Percentiles rank a stretch among this genome's conserved stretches.
Evolutionary conservation across 345 rosid genomes (phyloP).

Genomic region (Moricandia arvensis): DNA sequence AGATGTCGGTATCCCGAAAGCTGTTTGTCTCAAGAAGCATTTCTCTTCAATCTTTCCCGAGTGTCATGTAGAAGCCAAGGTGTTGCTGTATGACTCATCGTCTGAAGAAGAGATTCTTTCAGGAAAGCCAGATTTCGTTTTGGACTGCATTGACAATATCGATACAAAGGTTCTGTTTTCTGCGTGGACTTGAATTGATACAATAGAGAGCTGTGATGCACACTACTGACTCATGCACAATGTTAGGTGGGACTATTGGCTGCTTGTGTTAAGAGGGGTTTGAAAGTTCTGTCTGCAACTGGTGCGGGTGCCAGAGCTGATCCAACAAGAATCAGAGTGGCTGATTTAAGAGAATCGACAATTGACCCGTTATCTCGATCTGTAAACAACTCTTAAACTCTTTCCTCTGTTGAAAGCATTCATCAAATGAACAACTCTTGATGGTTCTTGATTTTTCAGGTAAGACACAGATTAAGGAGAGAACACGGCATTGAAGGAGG

Average conservation of each 20-base stretch:
- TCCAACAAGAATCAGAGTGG: constrained; percentile 91
- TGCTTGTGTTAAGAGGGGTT: constrained; percentile 78
- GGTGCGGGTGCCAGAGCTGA: constrained; percentile 99
- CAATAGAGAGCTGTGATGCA: not conserved
- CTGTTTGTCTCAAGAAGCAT: constrained; percentile 87
- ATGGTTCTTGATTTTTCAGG: too few relatives aligned
- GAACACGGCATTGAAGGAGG: constrained; percentile 89
- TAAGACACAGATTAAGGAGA: constrained; percentile 76
- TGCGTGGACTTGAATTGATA: not conserved
- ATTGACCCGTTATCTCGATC: constrained; percentile 90
- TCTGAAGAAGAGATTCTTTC: constrained; percentile 91
- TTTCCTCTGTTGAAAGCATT: too few relatives aligned
- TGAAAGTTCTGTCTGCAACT: constrained; percentile 87
- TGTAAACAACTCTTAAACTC: not conserved
- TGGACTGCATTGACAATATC: constrained; percentile 98
- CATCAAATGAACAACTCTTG: too few relatives aligned
- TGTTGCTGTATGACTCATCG: constrained; percentile 71
- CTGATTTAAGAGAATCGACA: constrained; percentile 91
- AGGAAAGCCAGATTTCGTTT: constrained; percentile 85
- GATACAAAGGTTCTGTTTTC: constrained; percentile 68
- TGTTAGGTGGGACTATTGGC: constrained; percentile 92
- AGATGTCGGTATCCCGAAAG: constrained; percentile 94
- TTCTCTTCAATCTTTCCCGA: constrained; percentile 86
- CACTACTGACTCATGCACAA: constrained; percentile 3
- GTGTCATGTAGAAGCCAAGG: constrained; percentile 74